Percentiles rank a stretch among this genome's conserved stretches.
Evolutionary conservation across 768 basidiomycete genomes (phyloP).

Genomic region (Collybia mongolica): DNA sequence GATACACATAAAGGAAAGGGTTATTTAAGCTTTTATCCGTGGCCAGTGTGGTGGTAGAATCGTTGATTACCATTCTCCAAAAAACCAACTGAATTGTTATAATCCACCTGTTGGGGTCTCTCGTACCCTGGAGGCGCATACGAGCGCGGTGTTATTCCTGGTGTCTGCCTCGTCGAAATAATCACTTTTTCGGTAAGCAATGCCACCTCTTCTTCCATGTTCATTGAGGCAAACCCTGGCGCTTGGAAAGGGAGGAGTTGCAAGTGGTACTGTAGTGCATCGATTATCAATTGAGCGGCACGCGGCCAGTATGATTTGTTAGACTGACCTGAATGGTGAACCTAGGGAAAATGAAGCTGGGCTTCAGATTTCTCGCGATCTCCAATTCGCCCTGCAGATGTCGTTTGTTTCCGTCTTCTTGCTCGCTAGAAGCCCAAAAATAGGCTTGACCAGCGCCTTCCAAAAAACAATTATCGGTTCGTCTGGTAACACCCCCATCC

Average conservation of each 20-base stretch:
- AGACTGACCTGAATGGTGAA: slow-evolving; percentile 45
- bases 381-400: slow-evolving; percentile 51
- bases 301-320: neutral
- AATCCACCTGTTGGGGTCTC: slow-evolving; percentile 40
- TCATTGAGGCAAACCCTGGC: slow-evolving; percentile 36
- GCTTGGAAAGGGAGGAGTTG: slow-evolving; percentile 41
- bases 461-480: slow-evolving; percentile 47
- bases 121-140: slow-evolving; percentile 55
- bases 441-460: slow-evolving; percentile 39
- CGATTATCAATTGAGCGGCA: neutral
- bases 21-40: slow-evolving; percentile 2
- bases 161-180: slow-evolving; percentile 36
- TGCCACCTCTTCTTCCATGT: slow-evolving; percentile 17
- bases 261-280: slow-evolving; percentile 39
- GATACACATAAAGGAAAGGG: neutral
- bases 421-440: slow-evolving; percentile 46
- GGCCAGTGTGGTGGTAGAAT: slow-evolving; percentile 30
- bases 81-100: slow-evolving; percentile 49
- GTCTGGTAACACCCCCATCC: slow-evolving; percentile 30
- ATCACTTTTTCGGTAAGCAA: slow-evolving; percentile 39
- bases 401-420: slow-evolving; percentile 27
- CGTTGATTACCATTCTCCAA: slow-evolving; percentile 58
- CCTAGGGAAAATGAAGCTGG: slow-evolving; percentile 35
- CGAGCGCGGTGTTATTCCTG: slow-evolving; percentile 38
- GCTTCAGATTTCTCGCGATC: slow-evolving; percentile 43